A percentile compares a stretch with the other conserved stretches of the same genome.
phyloP scores from a whole-genome alignment of 495 filamentous ascomycete genomes.

The Stereocaulon alpinum region DNA sequence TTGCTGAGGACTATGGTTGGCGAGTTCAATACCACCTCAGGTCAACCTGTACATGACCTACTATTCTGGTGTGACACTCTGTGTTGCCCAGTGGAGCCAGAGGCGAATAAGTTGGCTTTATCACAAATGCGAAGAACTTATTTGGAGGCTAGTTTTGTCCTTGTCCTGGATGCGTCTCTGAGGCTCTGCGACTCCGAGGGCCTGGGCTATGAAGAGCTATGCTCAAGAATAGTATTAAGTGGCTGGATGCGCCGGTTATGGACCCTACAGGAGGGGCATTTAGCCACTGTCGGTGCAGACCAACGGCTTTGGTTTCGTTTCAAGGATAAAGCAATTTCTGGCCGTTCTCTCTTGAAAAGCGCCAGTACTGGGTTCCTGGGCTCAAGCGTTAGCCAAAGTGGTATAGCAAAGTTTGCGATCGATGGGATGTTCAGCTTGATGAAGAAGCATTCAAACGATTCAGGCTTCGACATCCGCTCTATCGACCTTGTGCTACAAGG shows the following conservation, averaged over 20 bases:
- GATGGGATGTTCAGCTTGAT: neutral
- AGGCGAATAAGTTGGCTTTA: conserved; percentile 5
- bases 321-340: neutral
- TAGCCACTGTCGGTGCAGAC: neutral
- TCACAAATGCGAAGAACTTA: conserved; percentile 9
- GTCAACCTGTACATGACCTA: neutral
- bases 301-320: conserved; percentile 12
- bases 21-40: neutral
- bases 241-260: conserved; percentile 8
- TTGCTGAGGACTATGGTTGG: neutral
- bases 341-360: neutral
- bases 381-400: neutral
- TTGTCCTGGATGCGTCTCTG: conserved; percentile 10
- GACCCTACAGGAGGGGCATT: conserved; percentile 9
- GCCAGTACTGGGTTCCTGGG: neutral
- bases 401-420: neutral
- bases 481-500: neutral
- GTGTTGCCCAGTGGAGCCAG: conserved; percentile 7
- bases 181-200: neutral
- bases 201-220: neutral
- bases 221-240: neutral
- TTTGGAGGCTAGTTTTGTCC: conserved; percentile 4
- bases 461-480: neutral
- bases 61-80: conserved; percentile 17
- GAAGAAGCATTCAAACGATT: neutral